Percentiles rank a stretch among this genome's conserved stretches.
Evolutionary conservation across 495 filamentous ascomycete species (phyloP).

Genomic region (Pseudomonodictys pantanalensis): DNA sequence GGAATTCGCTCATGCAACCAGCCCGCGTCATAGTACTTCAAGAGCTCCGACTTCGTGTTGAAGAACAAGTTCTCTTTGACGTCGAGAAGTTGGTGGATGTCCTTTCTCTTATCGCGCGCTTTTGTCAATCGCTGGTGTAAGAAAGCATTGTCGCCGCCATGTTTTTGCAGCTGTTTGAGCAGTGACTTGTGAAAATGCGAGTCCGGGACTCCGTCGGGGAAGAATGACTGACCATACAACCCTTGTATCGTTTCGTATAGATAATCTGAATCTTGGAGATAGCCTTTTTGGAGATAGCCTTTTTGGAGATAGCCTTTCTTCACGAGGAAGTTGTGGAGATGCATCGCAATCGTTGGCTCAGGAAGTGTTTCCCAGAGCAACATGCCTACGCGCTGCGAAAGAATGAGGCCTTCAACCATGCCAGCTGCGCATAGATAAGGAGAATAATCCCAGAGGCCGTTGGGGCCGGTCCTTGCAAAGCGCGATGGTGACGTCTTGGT

Average conservation of each 20-base stretch:
- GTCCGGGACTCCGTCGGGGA: constrained; percentile 35
- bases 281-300: too few relatives aligned
- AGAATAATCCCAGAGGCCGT: constrained; percentile 52
- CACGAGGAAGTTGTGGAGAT: constrained; percentile 50
- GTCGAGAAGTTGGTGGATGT: constrained; percentile 10
- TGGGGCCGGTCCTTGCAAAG: constrained; percentile 45
- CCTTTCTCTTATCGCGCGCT: neutral
- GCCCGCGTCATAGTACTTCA: constrained; percentile 27
- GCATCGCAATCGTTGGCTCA: constrained; percentile 41
- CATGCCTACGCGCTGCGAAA: constrained; percentile 39
- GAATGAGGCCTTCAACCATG: constrained; percentile 44
- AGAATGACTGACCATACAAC: constrained; percentile 33
- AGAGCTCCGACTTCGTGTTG: constrained; percentile 37
- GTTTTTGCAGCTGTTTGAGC: neutral
- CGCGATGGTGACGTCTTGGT: constrained; percentile 43
- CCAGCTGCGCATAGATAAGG: constrained; percentile 51
- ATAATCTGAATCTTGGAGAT: constrained; percentile 37
- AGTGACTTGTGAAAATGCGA: constrained; percentile 35
- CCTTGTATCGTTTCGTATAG: constrained; percentile 32
- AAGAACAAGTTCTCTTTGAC: constrained; percentile 34
- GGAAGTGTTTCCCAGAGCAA: constrained; percentile 33
- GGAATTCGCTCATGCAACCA: constrained; percentile 39
- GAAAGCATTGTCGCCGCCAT: neutral
- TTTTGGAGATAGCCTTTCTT: constrained; percentile 43
- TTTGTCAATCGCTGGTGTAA: neutral